These are phyloP conservation scores for Alternaria sp. DNA, from an alignment of 2,329 filamentous ascomycete species.

Conservation along the genomic window DNA sequence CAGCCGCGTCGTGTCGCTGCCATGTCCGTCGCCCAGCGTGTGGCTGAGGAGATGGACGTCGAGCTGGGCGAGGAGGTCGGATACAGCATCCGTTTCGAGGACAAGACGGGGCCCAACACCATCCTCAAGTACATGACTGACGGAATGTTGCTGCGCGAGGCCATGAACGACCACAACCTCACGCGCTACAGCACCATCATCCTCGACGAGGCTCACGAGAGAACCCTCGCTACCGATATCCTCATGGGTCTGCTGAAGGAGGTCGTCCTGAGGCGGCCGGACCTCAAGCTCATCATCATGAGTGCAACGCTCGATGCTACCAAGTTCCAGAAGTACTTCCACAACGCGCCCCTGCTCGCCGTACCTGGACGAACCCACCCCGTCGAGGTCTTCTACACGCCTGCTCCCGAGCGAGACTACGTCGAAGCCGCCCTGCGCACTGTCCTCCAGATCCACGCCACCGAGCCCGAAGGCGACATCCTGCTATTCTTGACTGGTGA, in stretches of 20 bases:
- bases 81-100: slow-evolving; percentile 97
- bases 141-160: slow-evolving; percentile 95
- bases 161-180: slow-evolving; percentile 88
- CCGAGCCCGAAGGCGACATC: slow-evolving; percentile 90
- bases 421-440: slow-evolving; percentile 94
- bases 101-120: slow-evolving; percentile 84
- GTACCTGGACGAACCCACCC: slow-evolving; percentile 95
- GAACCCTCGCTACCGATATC: slow-evolving; percentile 94
- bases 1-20: slow-evolving; percentile 96
- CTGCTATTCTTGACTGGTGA: slow-evolving; percentile 95
- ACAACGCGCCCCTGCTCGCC: slow-evolving; percentile 88
- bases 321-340: slow-evolving; percentile 98
- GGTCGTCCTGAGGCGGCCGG: slow-evolving; percentile 81
- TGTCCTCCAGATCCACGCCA: slow-evolving; percentile 94
- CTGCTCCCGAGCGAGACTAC: slow-evolving; percentile 94
- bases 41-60: slow-evolving; percentile 93
- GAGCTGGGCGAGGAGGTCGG: slow-evolving; percentile 90
- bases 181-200: slow-evolving; percentile 95
- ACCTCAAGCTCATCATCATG: slow-evolving; percentile 94
- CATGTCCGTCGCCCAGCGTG: slow-evolving; percentile 97
- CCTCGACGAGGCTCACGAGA: slow-evolving; percentile 97
- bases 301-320: slow-evolving; percentile 95
- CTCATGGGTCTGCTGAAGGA: slow-evolving; percentile 95
- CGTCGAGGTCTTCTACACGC: slow-evolving; percentile 98
- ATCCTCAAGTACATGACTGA: slow-evolving; percentile 99